Conservation (phyloP, 2,329 filamentous ascomycete species). For the Plectosphaerella cucumerina region DNA sequence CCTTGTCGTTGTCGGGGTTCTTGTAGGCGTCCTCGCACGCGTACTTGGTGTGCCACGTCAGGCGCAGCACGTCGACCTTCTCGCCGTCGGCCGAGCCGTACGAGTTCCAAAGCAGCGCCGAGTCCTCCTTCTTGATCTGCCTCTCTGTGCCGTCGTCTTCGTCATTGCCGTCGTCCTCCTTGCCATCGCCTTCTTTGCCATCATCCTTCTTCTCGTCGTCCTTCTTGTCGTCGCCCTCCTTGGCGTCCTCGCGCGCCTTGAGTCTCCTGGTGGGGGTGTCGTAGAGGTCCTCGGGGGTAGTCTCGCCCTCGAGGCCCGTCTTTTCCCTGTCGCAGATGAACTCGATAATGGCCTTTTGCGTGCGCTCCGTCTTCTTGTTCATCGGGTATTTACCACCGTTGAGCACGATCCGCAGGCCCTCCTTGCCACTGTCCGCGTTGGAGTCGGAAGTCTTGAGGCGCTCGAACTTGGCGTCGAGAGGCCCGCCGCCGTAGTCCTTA, state of each 20-base stretch:
- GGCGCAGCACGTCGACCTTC: conserved; percentile 58
- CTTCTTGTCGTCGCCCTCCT: conserved; percentile 27
- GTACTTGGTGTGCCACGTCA: conserved; percentile 85
- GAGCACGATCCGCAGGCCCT: conserved; percentile 69
- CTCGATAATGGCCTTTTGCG: conserved; percentile 76
- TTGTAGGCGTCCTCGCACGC: conserved; percentile 62
- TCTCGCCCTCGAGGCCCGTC: conserved; percentile 70
- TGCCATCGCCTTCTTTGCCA: conserved; percentile 25
- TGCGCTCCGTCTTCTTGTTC: conserved; percentile 49
- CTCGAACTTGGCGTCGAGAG: conserved; percentile 62
- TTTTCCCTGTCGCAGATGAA: conserved; percentile 74
- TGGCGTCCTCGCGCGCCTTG: conserved; percentile 15
- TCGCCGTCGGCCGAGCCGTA: conserved; percentile 60
- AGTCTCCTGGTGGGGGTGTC: conserved; percentile 20
- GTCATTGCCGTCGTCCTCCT: conserved; percentile 30
- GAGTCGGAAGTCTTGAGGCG: conserved; percentile 62
- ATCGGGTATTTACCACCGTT: conserved; percentile 52
- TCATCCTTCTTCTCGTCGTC: conserved; percentile 28
- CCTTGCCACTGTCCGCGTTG: conserved; percentile 59
- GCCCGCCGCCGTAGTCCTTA: conserved; percentile 48
- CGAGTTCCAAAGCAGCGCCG: conserved; percentile 71
- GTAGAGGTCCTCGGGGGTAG: conserved; percentile 50
- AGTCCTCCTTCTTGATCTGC: conserved; percentile 49
- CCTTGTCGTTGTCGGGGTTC: conserved; percentile 33
- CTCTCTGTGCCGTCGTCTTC: conserved; percentile 38